Evolutionary conservation across 106 monocot genomes (phyloP).

Genomic region (Chionographis japonica): DNA sequence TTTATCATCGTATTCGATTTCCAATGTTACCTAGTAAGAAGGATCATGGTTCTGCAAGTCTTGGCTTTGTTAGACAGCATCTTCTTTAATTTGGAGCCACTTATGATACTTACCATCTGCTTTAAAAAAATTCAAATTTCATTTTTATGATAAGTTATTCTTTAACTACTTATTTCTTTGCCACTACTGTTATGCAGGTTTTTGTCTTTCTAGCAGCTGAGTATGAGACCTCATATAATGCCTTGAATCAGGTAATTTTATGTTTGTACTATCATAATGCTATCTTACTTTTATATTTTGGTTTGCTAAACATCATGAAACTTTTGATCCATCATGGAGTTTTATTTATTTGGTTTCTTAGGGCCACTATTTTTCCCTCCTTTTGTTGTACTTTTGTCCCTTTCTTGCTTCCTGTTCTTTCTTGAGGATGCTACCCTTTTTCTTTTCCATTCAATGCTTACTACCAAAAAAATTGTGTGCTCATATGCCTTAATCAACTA

Average conservation of each 20-base stretch:
- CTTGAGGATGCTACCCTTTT: too few relatives aligned
- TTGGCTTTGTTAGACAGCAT: background rate
- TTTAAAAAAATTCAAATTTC: background rate
- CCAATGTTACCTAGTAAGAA: background rate
- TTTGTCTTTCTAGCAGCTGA: constrained; percentile 97
- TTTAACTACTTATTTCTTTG: background rate
- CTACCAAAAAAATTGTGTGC: too few relatives aligned
- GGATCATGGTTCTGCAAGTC: background rate
- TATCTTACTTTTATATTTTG: background rate
- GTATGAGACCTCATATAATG: constrained; percentile 80
- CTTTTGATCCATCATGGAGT: too few relatives aligned
- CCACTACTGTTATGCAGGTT: constrained; percentile 40
- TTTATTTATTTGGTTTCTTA: too few relatives aligned
- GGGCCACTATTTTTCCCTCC: too few relatives aligned
- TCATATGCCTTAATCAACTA: too few relatives aligned
- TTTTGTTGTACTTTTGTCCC: too few relatives aligned
- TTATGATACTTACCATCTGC: background rate
- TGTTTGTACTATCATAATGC: background rate
- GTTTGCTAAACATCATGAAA: background rate
- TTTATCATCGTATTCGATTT: too few relatives aligned
- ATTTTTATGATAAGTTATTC: background rate
- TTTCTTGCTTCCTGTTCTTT: too few relatives aligned
- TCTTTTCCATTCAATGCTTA: too few relatives aligned
- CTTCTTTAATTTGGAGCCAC: background rate
- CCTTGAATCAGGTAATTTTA: constrained; percentile 70